These are phyloP conservation scores for Chytriomyces sp. DNA, from an alignment of 192 early-diverging fungal genomes.

Conservation along the genomic window DNA sequence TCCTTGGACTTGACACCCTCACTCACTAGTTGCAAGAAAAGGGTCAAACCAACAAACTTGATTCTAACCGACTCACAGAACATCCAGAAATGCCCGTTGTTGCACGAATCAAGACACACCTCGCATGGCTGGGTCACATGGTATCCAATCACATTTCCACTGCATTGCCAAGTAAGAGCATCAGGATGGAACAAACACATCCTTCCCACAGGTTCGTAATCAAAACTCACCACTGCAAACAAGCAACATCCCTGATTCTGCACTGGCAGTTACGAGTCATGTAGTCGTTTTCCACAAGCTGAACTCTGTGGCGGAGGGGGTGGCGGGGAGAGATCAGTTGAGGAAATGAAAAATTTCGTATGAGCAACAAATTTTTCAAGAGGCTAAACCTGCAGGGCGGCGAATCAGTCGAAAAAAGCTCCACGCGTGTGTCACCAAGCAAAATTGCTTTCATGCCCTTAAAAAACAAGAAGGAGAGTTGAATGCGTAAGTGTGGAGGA, in stretches of 20 bases:
- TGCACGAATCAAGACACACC: slow-evolving; percentile 83
- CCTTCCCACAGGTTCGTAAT: neutral
- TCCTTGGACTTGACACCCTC: slow-evolving; percentile 35
- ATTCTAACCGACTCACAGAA: slow-evolving; percentile 72
- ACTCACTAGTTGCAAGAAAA: slow-evolving; percentile 29
- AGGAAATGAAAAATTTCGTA: neutral
- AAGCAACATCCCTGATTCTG: slow-evolving; percentile 78
- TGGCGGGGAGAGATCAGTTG: slow-evolving; percentile 4
- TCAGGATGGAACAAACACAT: neutral
- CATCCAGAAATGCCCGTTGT: slow-evolving; percentile 99
- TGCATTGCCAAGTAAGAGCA: slow-evolving; percentile 17
- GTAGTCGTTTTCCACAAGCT: slow-evolving; percentile 78
- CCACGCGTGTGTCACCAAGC: slow-evolving; percentile 67
- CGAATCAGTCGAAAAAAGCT: slow-evolving; percentile 74
- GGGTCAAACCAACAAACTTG: neutral
- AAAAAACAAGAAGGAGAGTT: neutral
- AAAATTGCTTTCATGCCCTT: slow-evolving; percentile 82
- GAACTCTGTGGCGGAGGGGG: slow-evolving; percentile 20
- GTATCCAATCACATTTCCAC: slow-evolving; percentile 75
- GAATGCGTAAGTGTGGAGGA: slow-evolving; percentile 9
- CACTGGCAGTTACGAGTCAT: slow-evolving; percentile 78
- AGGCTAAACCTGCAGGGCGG: slow-evolving; percentile 52
- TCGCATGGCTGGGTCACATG: slow-evolving; percentile 83
- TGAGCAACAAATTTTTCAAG: slow-evolving; percentile 12
- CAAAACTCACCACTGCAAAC: slow-evolving; percentile 67